Base-by-base conservation (phyloP, 192 early-diverging fungal genomes). In the Haplosporangium gracile region DNA sequence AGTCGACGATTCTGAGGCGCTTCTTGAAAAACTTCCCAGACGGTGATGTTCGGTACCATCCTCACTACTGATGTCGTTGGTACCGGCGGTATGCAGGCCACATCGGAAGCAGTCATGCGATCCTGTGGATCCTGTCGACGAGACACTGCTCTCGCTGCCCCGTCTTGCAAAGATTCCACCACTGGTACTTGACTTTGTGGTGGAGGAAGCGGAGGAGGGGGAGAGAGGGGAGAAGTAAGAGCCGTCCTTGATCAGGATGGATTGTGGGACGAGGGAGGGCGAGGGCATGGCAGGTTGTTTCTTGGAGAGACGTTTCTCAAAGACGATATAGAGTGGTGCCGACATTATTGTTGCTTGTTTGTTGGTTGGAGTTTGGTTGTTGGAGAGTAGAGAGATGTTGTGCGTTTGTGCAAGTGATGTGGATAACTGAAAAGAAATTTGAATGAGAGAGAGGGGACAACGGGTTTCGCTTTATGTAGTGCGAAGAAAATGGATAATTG, bases 191-290 rank as follows among this genome's bases (percentile, higher is more conserved):
- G 63, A 55, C 32, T 15, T 29, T 1, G 26, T 49, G 32, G 43
- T n/a, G 11, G 68, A 42, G 38, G 45, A 9, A 9, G 55, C 6
- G 42, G 69, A 20, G 7, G 60, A 57, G 40, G 79, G 68, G 38
- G 42, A 26, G 29, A 32, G 9, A 16, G 73, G n/a, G 4, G 39
- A 9, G 10, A 49, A 47, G n/a, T 29, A 74, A 1, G 74, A 26
- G 18, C 8, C 40, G 9, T 76, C 77, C 68, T 85, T 79, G 74
- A 85, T 60, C 32, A 85, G 57, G 78, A 85, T 85, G n/a, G 82
- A 85, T 43, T 74, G 73, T 24, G 77, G 82, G 24, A 18, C n/a
- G 15, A 85, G 39, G 22, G 82, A 76, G 32, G 77, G 77, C 22
- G 82, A 71, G 18, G 82, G 82, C 45, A 85, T 43, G 26, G 51